Conservation (phyloP, 2,329 filamentous ascomycete species). For the Apiospora koreana region DNA sequence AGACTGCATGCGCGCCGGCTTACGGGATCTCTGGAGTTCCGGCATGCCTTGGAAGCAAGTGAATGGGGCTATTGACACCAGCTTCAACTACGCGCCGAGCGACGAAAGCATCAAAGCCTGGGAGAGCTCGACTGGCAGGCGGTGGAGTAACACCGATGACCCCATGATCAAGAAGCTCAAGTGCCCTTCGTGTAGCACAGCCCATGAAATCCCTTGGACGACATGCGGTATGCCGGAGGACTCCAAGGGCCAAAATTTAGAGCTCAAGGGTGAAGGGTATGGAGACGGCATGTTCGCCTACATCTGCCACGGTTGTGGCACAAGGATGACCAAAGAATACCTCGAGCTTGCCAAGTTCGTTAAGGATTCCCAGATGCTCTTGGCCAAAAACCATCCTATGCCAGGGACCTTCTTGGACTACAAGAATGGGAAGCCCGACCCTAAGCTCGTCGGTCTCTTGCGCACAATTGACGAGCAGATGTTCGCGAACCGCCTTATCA, state of each 20-base stretch:
- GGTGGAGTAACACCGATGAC: slow-evolving; percentile 64
- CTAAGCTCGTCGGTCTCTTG: slow-evolving; percentile 14
- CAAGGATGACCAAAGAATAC: slow-evolving; percentile 54
- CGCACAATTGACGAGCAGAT: slow-evolving; percentile 32
- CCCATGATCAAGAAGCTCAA: slow-evolving; percentile 44
- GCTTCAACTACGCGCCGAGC: slow-evolving; percentile 57
- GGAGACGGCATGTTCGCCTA: slow-evolving; percentile 57
- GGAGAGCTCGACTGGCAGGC: slow-evolving; percentile 44
- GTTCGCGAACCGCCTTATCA: slow-evolving; percentile 62
- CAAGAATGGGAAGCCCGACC: slow-evolving; percentile 49
- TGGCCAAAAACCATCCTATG: slow-evolving; percentile 54
- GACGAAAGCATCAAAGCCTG: slow-evolving; percentile 48
- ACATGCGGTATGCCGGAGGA: slow-evolving; percentile 43
- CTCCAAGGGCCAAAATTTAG: slow-evolving; percentile 33
- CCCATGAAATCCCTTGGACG: slow-evolving; percentile 60
- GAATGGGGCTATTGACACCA: slow-evolving; percentile 57
- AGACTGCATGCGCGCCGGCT: slow-evolving; percentile 64
- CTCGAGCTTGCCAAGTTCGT: slow-evolving; percentile 65
- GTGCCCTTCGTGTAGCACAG: slow-evolving; percentile 56
- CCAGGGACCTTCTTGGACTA: slow-evolving; percentile 66
- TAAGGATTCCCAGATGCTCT: slow-evolving; percentile 52
- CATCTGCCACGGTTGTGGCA: slow-evolving; percentile 53
- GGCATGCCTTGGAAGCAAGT: slow-evolving; percentile 68
- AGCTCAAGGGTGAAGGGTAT: slow-evolving; percentile 55
- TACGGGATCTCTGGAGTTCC: slow-evolving; percentile 57